A percentile compares a stretch with the other conserved stretches of the same genome.
Evolutionary conservation across 345 rosid genomes (phyloP).

Genomic region (Mangifera indica): DNA sequence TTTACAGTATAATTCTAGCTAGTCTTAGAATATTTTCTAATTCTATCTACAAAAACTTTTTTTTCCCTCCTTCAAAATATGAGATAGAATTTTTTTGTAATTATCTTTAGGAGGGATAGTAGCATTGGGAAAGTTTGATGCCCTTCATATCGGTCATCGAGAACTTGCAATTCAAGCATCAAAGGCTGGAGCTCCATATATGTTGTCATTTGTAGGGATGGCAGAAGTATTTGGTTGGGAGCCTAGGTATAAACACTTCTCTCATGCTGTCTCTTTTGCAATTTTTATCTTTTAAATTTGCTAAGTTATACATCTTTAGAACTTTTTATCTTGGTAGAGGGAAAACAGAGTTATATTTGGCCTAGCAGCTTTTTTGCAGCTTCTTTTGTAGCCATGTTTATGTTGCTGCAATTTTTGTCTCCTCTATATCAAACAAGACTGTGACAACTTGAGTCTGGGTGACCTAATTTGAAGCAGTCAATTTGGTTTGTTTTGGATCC

Average conservation of each 20-base stretch:
- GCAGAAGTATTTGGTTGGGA: slow-evolving; percentile 95
- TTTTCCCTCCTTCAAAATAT: neutral
- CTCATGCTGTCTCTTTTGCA: slow-evolving; percentile 8
- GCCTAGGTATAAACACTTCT: slow-evolving; percentile 57
- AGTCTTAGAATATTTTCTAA: neutral
- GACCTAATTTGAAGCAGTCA: slow-evolving; percentile 3
- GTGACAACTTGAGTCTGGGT: neutral
- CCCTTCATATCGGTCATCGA: slow-evolving; percentile 87
- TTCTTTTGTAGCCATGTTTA: neutral
- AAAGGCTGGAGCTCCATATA: slow-evolving; percentile 73
- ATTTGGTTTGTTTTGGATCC: neutral
- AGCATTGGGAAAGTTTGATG: slow-evolving; percentile 95
- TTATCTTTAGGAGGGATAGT: slow-evolving; percentile 72
- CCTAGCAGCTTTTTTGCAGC: neutral
- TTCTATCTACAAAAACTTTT: neutral
- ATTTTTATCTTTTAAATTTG: neutral
- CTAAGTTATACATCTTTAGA: neutral
- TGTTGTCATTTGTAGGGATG: slow-evolving; percentile 87
- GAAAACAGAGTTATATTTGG: neutral
- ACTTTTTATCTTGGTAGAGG: neutral
- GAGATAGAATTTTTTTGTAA: slow-evolving; percentile 4
- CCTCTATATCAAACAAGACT: neutral
- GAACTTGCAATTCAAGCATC: slow-evolving; percentile 96
- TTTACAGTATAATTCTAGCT: neutral
- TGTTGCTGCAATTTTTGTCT: neutral